phyloP scores from a whole-genome alignment of 2,329 filamentous ascomycete species.

The Ophiostoma novo-ulmi region DNA sequence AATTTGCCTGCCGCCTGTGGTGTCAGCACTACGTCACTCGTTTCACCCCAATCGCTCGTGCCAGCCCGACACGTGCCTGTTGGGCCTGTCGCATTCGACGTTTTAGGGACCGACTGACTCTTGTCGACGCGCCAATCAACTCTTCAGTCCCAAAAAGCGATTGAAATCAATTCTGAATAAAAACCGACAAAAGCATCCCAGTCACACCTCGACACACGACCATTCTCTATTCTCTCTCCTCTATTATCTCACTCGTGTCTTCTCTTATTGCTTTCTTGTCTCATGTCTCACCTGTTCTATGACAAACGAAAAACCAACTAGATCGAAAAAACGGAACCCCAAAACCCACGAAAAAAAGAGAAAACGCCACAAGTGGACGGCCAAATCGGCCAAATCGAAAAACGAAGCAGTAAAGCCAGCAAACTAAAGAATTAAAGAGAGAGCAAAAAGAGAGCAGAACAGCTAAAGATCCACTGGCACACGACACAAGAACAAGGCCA shows the following conservation, averaged over 20 bases:
- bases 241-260: neutral
- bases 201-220: too few species aligned
- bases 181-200: neutral
- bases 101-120: neutral
- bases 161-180: neutral
- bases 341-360: neutral
- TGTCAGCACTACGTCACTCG: conserved; percentile 7
- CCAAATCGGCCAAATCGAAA: neutral
- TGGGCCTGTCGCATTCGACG: conserved; percentile 7
- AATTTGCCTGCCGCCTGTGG: neutral
- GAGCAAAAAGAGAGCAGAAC: neutral
- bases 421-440: neutral
- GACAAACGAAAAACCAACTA: neutral
- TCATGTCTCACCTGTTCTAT: neutral
- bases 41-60: neutral
- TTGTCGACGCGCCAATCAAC: neutral
- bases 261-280: neutral
- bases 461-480: conserved; percentile 8
- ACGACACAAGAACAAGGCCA: conserved; percentile 5
- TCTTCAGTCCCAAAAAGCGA: neutral
- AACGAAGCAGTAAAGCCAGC: neutral
- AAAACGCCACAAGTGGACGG: neutral
- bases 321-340: neutral
- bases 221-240: too few species aligned
- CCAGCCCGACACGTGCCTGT: conserved; percentile 8